A percentile compares a stretch with the other conserved stretches of the same genome.
Evolutionary conservation across 2,329 filamentous ascomycete genomes (phyloP).

Genomic region (Clarireedia sp.): DNA sequence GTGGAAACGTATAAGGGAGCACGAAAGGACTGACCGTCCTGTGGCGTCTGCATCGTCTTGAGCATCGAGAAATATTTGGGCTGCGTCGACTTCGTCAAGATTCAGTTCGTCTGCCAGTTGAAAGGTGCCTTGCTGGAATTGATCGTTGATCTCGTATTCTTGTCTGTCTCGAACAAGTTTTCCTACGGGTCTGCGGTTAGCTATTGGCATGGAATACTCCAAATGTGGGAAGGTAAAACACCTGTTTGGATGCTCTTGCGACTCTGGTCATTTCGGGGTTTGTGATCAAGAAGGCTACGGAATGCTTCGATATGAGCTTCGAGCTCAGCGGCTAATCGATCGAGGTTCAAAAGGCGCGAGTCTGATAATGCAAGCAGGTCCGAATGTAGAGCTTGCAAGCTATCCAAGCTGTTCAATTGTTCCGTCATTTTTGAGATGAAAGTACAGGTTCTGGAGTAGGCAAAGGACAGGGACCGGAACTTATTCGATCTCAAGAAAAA

Average conservation of each 20-base stretch:
- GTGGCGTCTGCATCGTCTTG: slow-evolving; percentile 60
- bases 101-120: slow-evolving; percentile 82
- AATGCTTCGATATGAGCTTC: slow-evolving; percentile 60
- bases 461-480: slow-evolving; percentile 1
- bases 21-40: slow-evolving; percentile 66
- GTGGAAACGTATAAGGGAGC: slow-evolving; percentile 81
- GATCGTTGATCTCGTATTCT: slow-evolving; percentile 74
- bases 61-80: slow-evolving; percentile 66
- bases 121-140: slow-evolving; percentile 76
- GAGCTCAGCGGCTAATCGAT: slow-evolving; percentile 59
- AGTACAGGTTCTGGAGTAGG: slow-evolving; percentile 17
- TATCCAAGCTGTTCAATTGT: slow-evolving; percentile 57
- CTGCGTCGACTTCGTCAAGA: slow-evolving; percentile 81
- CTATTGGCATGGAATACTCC: background rate
- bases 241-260: slow-evolving; percentile 63
- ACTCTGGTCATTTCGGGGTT: slow-evolving; percentile 65
- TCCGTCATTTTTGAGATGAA: slow-evolving; percentile 53
- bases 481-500: background rate
- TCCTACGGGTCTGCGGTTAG: slow-evolving; percentile 40
- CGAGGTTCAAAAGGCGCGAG: slow-evolving; percentile 59
- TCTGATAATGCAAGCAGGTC: slow-evolving; percentile 74
- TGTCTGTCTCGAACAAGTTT: slow-evolving; percentile 65
- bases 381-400: slow-evolving; percentile 76
- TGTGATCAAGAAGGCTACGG: slow-evolving; percentile 65
- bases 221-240: slow-evolving; percentile 29